Percentiles rank a stretch among this genome's conserved stretches.
Evolutionary conservation across 2,329 filamentous ascomycete species (phyloP).

Genomic region (Trichoderma sp.): DNA sequence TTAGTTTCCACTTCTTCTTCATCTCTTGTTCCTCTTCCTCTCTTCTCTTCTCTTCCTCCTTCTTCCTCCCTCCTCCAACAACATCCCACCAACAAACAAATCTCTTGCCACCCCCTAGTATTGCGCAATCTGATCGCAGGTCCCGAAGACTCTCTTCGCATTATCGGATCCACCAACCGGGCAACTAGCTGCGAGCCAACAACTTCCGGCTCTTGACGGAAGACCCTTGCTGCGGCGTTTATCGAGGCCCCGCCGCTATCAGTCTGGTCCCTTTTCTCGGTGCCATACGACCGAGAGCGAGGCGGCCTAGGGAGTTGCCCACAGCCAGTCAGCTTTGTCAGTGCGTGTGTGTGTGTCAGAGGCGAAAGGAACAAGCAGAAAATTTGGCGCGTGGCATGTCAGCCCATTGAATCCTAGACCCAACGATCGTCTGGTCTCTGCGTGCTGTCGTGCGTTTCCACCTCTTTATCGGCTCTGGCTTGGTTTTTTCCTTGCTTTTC

Average conservation of each 20-base stretch:
- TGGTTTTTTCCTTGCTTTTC: neutral
- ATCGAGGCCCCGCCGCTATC: conserved; percentile 18
- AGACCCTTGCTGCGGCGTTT: conserved; percentile 18
- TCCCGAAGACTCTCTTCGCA: neutral
- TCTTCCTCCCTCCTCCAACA: neutral
- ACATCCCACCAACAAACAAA: neutral
- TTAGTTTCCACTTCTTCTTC: neutral
- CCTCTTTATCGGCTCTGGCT: neutral
- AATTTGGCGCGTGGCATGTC: conserved; percentile 14
- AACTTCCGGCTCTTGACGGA: conserved; percentile 11
- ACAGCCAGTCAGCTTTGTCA: conserved; percentile 5
- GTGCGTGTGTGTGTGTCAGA: conserved; percentile 8
- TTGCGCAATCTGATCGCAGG: conserved; percentile 19
- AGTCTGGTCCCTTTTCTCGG: conserved; percentile 11
- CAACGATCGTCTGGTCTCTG: conserved; percentile 3
- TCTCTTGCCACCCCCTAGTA: neutral
- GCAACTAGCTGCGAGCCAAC: conserved; percentile 17
- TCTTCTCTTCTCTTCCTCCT: neutral
- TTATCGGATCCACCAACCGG: conserved; percentile 18
- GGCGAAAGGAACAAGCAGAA: neutral
- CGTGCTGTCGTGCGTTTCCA: neutral
- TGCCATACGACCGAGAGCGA: conserved; percentile 1
- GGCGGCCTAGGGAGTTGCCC: neutral
- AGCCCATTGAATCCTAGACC: conserved; percentile 17
- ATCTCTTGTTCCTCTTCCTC: neutral